phyloP scores from a whole-genome alignment of 768 basidiomycete species.

The Hemileccinum impolitum region DNA sequence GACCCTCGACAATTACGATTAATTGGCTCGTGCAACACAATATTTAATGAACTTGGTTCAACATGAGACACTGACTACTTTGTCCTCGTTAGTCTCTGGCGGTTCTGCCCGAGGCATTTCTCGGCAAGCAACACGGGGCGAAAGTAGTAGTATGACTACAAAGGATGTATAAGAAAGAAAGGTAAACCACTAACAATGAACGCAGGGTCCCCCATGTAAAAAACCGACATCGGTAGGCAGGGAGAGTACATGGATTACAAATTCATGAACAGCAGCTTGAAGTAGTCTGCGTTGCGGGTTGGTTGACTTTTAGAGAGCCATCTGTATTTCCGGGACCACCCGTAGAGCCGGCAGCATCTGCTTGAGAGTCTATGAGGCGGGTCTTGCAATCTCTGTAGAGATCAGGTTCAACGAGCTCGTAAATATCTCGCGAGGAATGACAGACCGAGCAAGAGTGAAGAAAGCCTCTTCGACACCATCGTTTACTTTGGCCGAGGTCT shows the following conservation, averaged over 20 bases:
- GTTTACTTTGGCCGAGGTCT: slow-evolving; percentile 96
- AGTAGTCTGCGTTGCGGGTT: slow-evolving; percentile 45
- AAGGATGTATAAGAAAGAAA: slow-evolving; percentile 7
- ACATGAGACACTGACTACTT: too few species aligned
- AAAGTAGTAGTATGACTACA: slow-evolving; percentile 17
- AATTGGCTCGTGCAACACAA: too few species aligned
- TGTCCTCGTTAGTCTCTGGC: too few species aligned
- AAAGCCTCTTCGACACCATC: slow-evolving; percentile 99
- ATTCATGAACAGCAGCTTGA: slow-evolving; percentile 52
- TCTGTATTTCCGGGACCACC: slow-evolving; percentile 39
- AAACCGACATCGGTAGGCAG: background rate
- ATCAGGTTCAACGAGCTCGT: background rate
- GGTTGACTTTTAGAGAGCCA: slow-evolving; percentile 65
- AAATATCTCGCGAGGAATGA: slow-evolving; percentile 8
- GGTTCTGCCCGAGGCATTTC: background rate
- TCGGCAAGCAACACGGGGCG: slow-evolving; percentile 4
- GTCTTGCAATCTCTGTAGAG: slow-evolving; percentile 87
- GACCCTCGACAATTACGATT: too few species aligned
- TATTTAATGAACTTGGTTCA: too few species aligned
- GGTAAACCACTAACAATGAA: slow-evolving; percentile 1
- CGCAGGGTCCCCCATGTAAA: slow-evolving; percentile 1
- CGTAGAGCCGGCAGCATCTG: slow-evolving; percentile 47
- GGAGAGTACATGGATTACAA: slow-evolving; percentile 2
- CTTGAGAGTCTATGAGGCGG: slow-evolving; percentile 92
- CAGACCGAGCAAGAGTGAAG: slow-evolving; percentile 92